Evolutionary conservation across 495 filamentous ascomycete species (phyloP), one percentile per base, ranked within the genome.

Genomic region (Hyaloscypha variabilis): DNA sequence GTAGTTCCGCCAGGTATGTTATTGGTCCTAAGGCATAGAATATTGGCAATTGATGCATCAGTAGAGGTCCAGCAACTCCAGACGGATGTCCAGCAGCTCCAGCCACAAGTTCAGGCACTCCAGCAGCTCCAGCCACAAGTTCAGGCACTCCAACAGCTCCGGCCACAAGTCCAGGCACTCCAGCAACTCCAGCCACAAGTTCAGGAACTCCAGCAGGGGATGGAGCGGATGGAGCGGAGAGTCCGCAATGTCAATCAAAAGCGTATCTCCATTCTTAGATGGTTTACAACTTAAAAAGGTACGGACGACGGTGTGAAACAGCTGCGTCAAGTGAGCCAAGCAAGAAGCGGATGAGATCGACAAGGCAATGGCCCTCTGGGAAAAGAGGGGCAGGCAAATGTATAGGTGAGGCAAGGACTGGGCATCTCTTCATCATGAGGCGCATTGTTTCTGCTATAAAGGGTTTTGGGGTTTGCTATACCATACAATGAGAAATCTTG

Each of bases 41-140:
- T 51, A 51, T 51, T 51, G 49, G 49, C 49, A 51, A 51, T 51
- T 51, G 49, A 51, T 51, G 49, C 49, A 51, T 17, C 17, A 51
- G 49, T 51, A 51, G 49, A 51, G 49, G 49, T 51, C 49, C 49
- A 51, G 23, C 49, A 51, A 51, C 49, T 51, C 49, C 49, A 51
- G 49, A 17, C 49, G 49, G 49, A 51, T 51, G 49, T 51, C 23
- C 49, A 51, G 49, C 49, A 24, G 23, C 49, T 51, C 49, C 49
- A 51, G 49, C 49, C 49, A 51, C 49, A 51, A 51, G 49, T 51
- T 51, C 49, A 51, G 14, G 49, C 49, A 51, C 49, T 51, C 49
- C 49, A 51, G 49, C 49, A 51, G 23, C 49, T 51, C 49, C 49
- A 6, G 49, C 49, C 49, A n/a, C 49, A 51, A 51, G 49, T 51